A percentile compares a stretch with the other conserved stretches of the same genome.
phyloP scores from a whole-genome alignment of 129 eudicot species.

The Deinandra increscens region DNA sequence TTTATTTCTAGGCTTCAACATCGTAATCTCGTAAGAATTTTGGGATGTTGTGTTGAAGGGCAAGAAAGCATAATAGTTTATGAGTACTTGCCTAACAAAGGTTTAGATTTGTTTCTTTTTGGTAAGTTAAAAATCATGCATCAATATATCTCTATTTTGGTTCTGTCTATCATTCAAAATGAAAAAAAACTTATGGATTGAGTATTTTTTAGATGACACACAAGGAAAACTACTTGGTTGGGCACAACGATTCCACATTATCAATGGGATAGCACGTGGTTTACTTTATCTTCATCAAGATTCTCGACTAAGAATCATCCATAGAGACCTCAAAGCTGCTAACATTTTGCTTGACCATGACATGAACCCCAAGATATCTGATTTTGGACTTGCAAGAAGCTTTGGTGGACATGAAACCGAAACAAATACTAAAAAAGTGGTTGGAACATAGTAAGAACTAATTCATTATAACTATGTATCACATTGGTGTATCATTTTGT shows the following conservation, averaged over 20 bases:
- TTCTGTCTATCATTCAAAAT: too few species aligned
- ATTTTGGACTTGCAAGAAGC: background rate
- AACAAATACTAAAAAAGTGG: background rate
- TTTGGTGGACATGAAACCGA: background rate
- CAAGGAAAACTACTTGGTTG: background rate
- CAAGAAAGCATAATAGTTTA: conserved; percentile 54
- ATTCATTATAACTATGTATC: background rate
- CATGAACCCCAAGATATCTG: background rate
- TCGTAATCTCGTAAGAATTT: conserved; percentile 56
- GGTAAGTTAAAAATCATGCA: conserved; percentile 24
- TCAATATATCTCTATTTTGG: too few species aligned
- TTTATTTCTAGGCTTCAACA: conserved; percentile 62
- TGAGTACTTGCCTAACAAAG: conserved; percentile 57
- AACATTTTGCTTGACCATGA: background rate
- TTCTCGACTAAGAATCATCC: background rate
- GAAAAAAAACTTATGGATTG: too few species aligned
- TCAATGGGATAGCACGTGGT: background rate
- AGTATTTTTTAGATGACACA: background rate
- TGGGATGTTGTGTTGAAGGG: conserved; percentile 52
- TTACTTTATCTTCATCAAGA: background rate
- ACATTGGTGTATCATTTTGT: background rate
- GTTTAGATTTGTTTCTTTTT: conserved; percentile 52
- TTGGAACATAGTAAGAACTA: background rate
- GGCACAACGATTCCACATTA: background rate
- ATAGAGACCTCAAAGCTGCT: background rate